Percentiles rank a stretch among this genome's conserved stretches.
Evolutionary conservation across 768 basidiomycete genomes (phyloP).

Genomic region (Mycena metata): DNA sequence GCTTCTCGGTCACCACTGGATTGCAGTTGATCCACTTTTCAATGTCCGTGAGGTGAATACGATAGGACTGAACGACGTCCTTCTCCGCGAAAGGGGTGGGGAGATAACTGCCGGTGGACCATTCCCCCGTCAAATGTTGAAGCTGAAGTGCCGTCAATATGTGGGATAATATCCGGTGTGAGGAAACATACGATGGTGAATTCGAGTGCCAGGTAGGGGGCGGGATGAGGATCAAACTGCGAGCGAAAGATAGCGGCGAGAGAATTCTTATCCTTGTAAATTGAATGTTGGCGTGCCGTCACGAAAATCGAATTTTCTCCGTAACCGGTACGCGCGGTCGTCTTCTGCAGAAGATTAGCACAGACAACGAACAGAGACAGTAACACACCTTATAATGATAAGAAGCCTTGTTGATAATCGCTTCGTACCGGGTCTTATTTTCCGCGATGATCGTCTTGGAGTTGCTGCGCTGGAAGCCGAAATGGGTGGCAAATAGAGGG

Average conservation of each 20-base stretch:
- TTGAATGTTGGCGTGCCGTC: neutral
- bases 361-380: neutral
- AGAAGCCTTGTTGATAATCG: neutral
- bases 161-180: no score
- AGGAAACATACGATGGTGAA: neutral
- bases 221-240: neutral
- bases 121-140: neutral
- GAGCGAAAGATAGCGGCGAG: neutral
- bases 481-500: neutral
- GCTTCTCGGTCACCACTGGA: neutral
- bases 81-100: slow-evolving; percentile 6
- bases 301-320: neutral
- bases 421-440: neutral
- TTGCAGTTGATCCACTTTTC: neutral
- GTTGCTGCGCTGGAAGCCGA: neutral
- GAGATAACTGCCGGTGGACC: neutral
- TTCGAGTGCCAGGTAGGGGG: neutral
- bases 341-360: neutral
- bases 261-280: neutral
- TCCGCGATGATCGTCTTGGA: neutral
- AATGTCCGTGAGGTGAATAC: neutral
- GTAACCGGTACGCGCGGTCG: neutral
- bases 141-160: neutral
- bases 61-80: neutral
- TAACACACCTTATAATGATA: neutral